Conservation (phyloP, 768 basidiomycete genomes). For the Pleurotus platypus region DNA sequence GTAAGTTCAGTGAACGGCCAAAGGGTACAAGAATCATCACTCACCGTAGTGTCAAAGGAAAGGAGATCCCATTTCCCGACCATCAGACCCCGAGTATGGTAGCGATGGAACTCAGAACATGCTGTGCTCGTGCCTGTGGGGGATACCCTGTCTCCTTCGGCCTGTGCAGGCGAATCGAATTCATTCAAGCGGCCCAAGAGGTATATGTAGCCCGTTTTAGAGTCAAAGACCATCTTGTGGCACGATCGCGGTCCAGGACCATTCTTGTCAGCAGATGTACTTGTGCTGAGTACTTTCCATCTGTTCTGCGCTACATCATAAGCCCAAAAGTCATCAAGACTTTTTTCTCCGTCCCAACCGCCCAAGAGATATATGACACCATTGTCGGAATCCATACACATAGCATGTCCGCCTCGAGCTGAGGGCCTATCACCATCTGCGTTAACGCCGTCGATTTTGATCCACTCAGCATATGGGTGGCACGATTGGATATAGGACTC, state of each 20-base stretch:
- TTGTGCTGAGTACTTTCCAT: constrained; percentile 60
- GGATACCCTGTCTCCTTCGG: constrained; percentile 3
- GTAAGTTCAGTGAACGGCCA: not conserved
- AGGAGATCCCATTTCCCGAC: constrained; percentile 72
- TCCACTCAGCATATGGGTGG: constrained; percentile 62
- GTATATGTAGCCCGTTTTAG: constrained; percentile 67
- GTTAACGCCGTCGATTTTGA: constrained; percentile 53
- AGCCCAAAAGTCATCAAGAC: constrained; percentile 77
- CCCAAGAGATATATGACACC: constrained; percentile 73
- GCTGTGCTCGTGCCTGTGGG: constrained; percentile 27
- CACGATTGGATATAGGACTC: constrained; percentile 52
- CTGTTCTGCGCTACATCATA: constrained; percentile 56
- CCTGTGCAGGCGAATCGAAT: constrained; percentile 29
- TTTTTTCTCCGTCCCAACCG: constrained; percentile 73
- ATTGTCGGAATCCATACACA: constrained; percentile 69
- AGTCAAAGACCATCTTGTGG: constrained; percentile 81
- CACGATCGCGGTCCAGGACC: constrained; percentile 73
- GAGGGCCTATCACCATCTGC: constrained; percentile 64
- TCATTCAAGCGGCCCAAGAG: constrained; percentile 68
- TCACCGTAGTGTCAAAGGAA: constrained; percentile 62
- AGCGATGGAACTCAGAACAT: constrained; percentile 74
- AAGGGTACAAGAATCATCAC: constrained; percentile 16
- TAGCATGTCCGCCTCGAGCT: constrained; percentile 74
- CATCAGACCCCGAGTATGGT: constrained; percentile 60
- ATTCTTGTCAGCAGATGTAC: constrained; percentile 51